Conservation (phyloP, 2,329 filamentous ascomycete species). For the Alternaria brassicicola region DNA sequence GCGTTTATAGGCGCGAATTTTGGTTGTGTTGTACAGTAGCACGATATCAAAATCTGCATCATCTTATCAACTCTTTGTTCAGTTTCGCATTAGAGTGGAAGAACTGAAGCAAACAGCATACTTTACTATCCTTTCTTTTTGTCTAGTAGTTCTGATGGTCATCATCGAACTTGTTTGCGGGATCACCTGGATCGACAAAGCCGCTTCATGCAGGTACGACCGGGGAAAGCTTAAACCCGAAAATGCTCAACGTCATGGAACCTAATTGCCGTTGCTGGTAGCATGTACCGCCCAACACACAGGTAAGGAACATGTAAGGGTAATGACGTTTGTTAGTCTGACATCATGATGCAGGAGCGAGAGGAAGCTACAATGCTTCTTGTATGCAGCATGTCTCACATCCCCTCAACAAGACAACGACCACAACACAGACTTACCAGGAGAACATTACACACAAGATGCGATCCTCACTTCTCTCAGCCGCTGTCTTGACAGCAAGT, state of each 20-base stretch:
- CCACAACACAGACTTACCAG: background rate
- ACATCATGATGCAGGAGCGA: slow-evolving; percentile 1
- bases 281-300: background rate
- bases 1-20: background rate
- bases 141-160: background rate
- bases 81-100: background rate
- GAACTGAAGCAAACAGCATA: background rate
- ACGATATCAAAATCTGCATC: background rate
- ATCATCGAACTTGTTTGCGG: background rate
- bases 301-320: background rate
- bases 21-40: background rate
- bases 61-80: background rate
- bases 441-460: background rate
- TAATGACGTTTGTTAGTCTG: slow-evolving; percentile 6
- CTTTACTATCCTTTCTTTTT: background rate
- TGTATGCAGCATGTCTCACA: background rate
- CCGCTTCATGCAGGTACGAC: slow-evolving; percentile 8
- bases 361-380: background rate
- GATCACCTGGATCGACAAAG: background rate
- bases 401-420: background rate
- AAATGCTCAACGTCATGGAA: slow-evolving; percentile 11
- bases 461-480: background rate
- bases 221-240: slow-evolving; percentile 3
- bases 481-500: background rate
- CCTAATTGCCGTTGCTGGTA: background rate